Evolutionary conservation across 345 rosid genomes (phyloP).

Genomic region (Melastoma malabathricum): DNA sequence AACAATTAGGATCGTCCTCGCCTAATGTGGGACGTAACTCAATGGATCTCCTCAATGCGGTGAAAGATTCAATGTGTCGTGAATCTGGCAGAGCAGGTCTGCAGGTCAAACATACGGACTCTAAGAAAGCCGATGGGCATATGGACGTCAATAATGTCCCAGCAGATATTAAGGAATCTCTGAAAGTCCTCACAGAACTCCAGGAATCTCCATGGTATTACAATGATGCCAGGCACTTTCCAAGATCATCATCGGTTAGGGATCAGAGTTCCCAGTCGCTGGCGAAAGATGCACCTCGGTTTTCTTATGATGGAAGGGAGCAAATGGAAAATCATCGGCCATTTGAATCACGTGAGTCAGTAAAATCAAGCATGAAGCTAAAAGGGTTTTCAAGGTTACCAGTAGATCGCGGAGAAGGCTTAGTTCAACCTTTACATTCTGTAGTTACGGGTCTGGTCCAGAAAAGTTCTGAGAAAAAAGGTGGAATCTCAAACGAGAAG

Average conservation of each 20-base stretch:
- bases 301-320: slow-evolving; percentile 52
- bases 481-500: slow-evolving; percentile 27
- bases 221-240: slow-evolving; percentile 29
- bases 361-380: slow-evolving; percentile 41
- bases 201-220: slow-evolving; percentile 51
- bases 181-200: slow-evolving; percentile 46
- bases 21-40: slow-evolving; percentile 39
- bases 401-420: slow-evolving; percentile 48
- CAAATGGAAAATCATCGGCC: slow-evolving; percentile 22
- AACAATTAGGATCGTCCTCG: slow-evolving; percentile 28
- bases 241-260: slow-evolving; percentile 18
- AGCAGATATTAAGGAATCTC: slow-evolving; percentile 53
- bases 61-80: slow-evolving; percentile 82
- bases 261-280: slow-evolving; percentile 22
- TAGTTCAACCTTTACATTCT: slow-evolving; percentile 22
- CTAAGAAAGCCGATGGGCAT: slow-evolving; percentile 18
- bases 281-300: slow-evolving; percentile 40
- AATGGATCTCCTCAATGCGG: slow-evolving; percentile 65
- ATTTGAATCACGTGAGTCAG: slow-evolving; percentile 53
- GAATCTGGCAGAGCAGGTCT: slow-evolving; percentile 46
- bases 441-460: slow-evolving; percentile 21
- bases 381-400: slow-evolving; percentile 78
- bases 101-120: slow-evolving; percentile 27
- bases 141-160: slow-evolving; percentile 30
- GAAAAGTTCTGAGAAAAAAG: slow-evolving; percentile 16